Evolutionary conservation across 495 filamentous ascomycete species (phyloP), one percentile per base, ranked within the genome.

Genomic region (Lentithecium fluviatile): DNA sequence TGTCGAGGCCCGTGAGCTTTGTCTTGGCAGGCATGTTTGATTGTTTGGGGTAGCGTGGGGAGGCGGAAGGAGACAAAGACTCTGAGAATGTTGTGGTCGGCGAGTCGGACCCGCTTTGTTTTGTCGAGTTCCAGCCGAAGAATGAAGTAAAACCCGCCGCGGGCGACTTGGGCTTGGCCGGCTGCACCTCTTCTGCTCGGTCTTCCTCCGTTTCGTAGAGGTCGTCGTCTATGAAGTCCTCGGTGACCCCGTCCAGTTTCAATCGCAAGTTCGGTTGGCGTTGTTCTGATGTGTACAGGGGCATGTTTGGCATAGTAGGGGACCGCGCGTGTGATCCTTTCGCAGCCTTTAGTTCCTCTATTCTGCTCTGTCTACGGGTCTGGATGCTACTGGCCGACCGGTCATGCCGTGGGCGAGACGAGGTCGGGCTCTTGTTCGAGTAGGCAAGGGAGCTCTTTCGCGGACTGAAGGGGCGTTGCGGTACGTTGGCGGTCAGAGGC

Each of bases 121-220:
- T 82, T 4, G 81, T 75, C 23, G 75, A 79, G 54, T 84, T 83
- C 85, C 85, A 88, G 57, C 85, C 82, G 62, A 89, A 88, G 71
- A 89, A 85, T 15, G 82, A 84, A 21, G 84, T 85, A 55, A 88
- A 80, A 56, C 79, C 78, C 20, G 77, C 81, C 13, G 47, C 60
- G 6, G 85, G 84, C 7, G 85, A 85, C 60, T 82, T 85, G 11
- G 84, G 82, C 67, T 66, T 78, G 69, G 21, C 73, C 58, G 29
- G 60, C 60, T 48, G 69, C 55, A 43, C 13, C 29, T 32, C 29
- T 43, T 43, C 40, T 13, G 40, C 74, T 69, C 32, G 64, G 45
- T 58, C 63, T 17, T 55, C 55, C 21, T 53, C 51, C 13, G 49
- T 36, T 11, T 43, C 53, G 49, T 73, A 70, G 45, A 37, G 52